Base-by-base conservation (phyloP, 305 asterid species). In the Ruellia speciosa region DNA sequence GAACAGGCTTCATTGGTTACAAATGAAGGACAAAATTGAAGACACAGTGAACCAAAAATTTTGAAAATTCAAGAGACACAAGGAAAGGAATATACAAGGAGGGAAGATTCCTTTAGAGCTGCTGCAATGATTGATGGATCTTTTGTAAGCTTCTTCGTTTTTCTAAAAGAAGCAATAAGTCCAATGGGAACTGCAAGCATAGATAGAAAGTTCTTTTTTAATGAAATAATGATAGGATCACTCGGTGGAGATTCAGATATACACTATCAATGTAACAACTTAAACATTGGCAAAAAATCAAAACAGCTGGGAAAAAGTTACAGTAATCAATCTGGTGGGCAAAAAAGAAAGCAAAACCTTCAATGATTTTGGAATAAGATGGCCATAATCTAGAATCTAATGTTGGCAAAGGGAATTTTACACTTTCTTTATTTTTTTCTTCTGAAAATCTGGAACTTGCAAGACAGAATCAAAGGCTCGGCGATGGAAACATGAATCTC, bases 111-210 rank as follows among this genome's bases (percentile, higher is more conserved):
- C 87, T 70, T 72, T 55, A 90, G 81, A 47, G 98, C 98, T 67
- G 78, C 75, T 54, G 73, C 94, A 52, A 90, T 77, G 73, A 78
- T 18, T 16, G 95, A 66, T 41, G 41, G 45, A 50, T 88, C 96
- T 66, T 65, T 79, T 8, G 93, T 79, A 40, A 88, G 93, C 78
- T 80, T 88, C 93, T 90, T 90, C 80, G 85, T 75, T 73, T 81
- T 88, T 64, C 68, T 86, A 71, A 88, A 88, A 60, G 96, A 85
- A 47, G 94, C 93, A 75, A 90, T 68, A 62, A 88, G 86, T 68
- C 83, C 90, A 54, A 88, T 66, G 52, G 96, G 98, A 71, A 90
- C 98, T 88, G 96, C 83, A 81, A 37, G 68, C 51, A 63, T 60
- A 65, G 4, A 24, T 24, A 19, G 15, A 62, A 54, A 45, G 59